Evolutionary conservation across 257 asterid species (phyloP).

Genomic region (Solanum arcanum): DNA sequence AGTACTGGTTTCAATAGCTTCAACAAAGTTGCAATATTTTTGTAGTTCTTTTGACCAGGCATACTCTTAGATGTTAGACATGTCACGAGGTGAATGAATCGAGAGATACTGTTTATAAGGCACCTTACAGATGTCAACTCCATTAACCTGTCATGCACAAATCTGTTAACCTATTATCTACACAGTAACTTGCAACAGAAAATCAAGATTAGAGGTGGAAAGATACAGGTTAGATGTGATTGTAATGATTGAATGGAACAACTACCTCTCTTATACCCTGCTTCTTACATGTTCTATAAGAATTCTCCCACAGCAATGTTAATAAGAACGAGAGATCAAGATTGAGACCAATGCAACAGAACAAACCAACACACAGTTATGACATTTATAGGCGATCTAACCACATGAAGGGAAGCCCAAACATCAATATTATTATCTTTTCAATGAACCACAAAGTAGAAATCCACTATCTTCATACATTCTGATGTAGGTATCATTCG

Average conservation of each 20-base stretch:
- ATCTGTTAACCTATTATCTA: neutral
- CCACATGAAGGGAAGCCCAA: neutral
- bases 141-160: slow-evolving; percentile 48
- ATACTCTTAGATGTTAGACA: slow-evolving; percentile 42
- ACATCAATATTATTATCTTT: neutral
- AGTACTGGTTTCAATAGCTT: slow-evolving; percentile 68
- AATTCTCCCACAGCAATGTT: neutral
- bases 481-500: neutral
- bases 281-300: neutral
- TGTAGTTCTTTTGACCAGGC: slow-evolving; percentile 65
- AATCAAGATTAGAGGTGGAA: neutral
- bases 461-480: neutral
- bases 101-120: slow-evolving; percentile 76
- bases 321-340: neutral
- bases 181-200: neutral
- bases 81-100: slow-evolving; percentile 78
- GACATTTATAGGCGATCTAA: neutral
- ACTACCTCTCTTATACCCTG: neutral
- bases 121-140: slow-evolving; percentile 64
- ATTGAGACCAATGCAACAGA: neutral
- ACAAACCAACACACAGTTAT: neutral
- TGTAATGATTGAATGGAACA: neutral
- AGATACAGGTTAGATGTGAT: neutral
- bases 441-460: neutral
- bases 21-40: slow-evolving; percentile 35